These are phyloP conservation scores for Solanum chacoense DNA, from an alignment of 305 asterid species.

Conservation along the genomic window DNA sequence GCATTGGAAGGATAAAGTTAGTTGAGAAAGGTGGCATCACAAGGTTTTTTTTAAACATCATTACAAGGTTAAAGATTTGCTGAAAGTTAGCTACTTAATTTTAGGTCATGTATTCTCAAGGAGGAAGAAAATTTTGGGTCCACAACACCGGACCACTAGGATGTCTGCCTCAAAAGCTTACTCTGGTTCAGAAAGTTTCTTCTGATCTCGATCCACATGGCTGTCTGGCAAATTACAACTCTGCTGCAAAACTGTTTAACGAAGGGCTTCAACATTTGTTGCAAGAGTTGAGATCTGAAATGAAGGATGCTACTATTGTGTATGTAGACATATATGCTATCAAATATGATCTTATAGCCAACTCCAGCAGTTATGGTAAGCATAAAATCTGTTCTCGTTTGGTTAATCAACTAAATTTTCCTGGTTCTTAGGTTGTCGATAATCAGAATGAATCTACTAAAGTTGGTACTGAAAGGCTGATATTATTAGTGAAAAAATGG, in stretches of 20 bases:
- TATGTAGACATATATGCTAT: slow-evolving; percentile 66
- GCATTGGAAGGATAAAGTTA: neutral
- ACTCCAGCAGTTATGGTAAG: slow-evolving; percentile 54
- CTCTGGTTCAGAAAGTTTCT: slow-evolving; percentile 22
- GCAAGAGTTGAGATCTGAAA: slow-evolving; percentile 35
- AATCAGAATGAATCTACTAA: neutral
- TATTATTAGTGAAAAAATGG: neutral
- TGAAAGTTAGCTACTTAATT: neutral
- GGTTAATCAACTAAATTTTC: neutral
- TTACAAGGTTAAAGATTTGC: neutral
- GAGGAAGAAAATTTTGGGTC: slow-evolving; percentile 80
- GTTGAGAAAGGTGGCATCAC: neutral
- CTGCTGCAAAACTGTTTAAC: slow-evolving; percentile 57
- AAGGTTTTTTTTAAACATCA: neutral
- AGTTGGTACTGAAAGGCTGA: neutral
- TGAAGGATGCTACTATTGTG: slow-evolving; percentile 53
- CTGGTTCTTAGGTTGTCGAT: neutral
- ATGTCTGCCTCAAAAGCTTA: slow-evolving; percentile 67
- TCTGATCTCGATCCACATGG: slow-evolving; percentile 45
- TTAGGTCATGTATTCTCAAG: slow-evolving; percentile 42
- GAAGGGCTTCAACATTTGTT: slow-evolving; percentile 43
- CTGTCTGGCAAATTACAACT: slow-evolving; percentile 51
- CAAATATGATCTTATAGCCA: slow-evolving; percentile 66
- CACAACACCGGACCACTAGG: slow-evolving; percentile 93
- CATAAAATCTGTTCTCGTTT: neutral